phyloP scores from a whole-genome alignment of 2,329 filamentous ascomycete species.

The Eutypella sp. region DNA sequence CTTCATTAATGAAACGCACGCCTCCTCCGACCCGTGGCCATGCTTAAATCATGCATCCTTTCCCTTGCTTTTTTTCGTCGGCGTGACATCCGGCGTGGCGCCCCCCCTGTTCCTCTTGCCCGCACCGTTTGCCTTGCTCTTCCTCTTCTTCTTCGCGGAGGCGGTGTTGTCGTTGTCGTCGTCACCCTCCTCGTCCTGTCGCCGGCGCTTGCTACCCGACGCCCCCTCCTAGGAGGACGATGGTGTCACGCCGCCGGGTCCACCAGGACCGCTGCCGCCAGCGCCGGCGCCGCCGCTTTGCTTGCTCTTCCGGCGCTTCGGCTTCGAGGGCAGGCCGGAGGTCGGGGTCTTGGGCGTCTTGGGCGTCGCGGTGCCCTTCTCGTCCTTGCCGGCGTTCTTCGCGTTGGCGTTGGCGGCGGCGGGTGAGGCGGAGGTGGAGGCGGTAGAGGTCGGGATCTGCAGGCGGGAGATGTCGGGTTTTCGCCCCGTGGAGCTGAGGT shows the following conservation, averaged over 20 bases:
- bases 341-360: constrained; percentile 32
- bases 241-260: too few species aligned
- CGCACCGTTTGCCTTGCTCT: not conserved
- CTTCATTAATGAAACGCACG: too few species aligned
- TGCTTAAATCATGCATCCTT: not conserved
- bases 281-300: constrained; percentile 11
- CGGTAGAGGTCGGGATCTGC: constrained; percentile 17
- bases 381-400: constrained; percentile 21
- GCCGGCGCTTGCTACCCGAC: not conserved
- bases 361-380: constrained; percentile 16
- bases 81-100: not conserved
- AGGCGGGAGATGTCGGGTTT: constrained; percentile 33
- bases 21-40: not conserved
- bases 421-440: constrained; percentile 18
- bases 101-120: not conserved
- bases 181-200: not conserved
- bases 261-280: too few species aligned
- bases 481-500: constrained; percentile 57
- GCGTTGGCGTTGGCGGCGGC: not conserved
- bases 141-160: not conserved
- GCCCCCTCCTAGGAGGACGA: constrained; percentile 16
- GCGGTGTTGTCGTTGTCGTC: too few species aligned
- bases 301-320: constrained; percentile 34
- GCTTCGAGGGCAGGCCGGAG: constrained; percentile 23
- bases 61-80: not conserved